Evolutionary conservation across 768 basidiomycete genomes (phyloP), one percentile per base, ranked within the genome.

Genomic region (Suillus weaverae): DNA sequence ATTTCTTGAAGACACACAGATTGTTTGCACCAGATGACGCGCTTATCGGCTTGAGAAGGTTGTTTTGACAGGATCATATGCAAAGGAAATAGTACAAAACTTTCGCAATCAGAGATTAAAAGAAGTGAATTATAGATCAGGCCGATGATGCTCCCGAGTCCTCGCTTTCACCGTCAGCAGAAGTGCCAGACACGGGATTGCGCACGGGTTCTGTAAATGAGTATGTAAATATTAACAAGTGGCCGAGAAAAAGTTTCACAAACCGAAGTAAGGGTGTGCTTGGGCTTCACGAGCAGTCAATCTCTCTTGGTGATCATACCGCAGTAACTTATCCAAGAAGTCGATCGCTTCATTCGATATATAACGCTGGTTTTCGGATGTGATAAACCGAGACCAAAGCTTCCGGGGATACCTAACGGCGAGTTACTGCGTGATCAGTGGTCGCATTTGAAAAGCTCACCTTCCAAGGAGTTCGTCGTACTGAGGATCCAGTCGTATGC

Each of bases 311-410:
- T 99, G 97, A 74, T 99, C 97, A 77, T 98, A 99, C 61, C 94
- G 89, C 74, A 97, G 84, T 41, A 99, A 84, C 79, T 95, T 95
- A 80, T 99, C 97, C 66, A 99, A 79, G 72, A 98, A 89, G 80
- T 97, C 96, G 71, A 98, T 92, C 39, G 95, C 97, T 72, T 98
- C 97, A 74, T 95, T 98, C 30, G 94, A 94, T 71, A 98, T 95
- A 78, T 93, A 97, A 64, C 95, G 87, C 76, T 97, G 95, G 74
- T 97, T 97, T 76, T 96, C 94, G 16, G 92, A 92, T 11, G 95
- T 97, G 71, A 97, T 92, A 78, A 98, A 98, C 64, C 92, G 85
- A 50, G 91, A 88, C 97, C 97, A 99, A 18, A 95, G 90, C 76
- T 97, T 98, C 77, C 92, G 88, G 66, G 92, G 90, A 79, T 95